Evolutionary conservation across 352 stramenopile species (phyloP), one percentile per base, ranked within the genome.

Genomic region (Globisporangium recalcitrans): DNA sequence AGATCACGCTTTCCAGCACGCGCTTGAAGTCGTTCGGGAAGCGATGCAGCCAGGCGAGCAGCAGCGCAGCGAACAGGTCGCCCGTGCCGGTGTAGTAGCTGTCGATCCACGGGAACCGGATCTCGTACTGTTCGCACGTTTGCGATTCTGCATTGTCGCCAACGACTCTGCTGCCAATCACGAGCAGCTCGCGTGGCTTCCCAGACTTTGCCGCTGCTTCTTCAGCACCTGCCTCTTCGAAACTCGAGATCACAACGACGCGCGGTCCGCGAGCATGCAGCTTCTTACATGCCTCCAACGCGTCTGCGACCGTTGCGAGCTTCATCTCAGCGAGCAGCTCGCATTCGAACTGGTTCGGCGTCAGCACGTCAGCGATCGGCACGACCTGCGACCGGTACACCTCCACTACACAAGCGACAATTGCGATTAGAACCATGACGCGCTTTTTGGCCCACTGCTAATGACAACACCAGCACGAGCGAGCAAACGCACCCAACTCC

Each of bases 291-390:
- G 82, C 86, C 2, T 29, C 40, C 21, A 89, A 73, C 16, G 82
- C 84, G 31, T 93, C 82, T 8, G 74, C 58, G n/a, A 93, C 78
- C 0, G 74, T 87, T 5, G 65, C 69, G 27, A 95, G 72, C 62
- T 83, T 72, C 70, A 86, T 87, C 51, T 88, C 71, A 0, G 86
- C 84, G 34, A 95, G 72, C 42, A 91, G 55, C 53, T 95, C 86
- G 42, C 84, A 92, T 60, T 95, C 86, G 44, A 90, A 95, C 58
- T 95, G 86, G 67, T 93, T 95, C 8, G 85, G 85, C 47, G 86
- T 93, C 42, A 95, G 69, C 52, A 95, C 85, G 62, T 91, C 79
- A 14, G 81, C 87, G 71, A 93, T 89, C 52, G 84, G 85, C 38
- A 95, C 60, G 46, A 95, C 78, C 55, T 85, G 75, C 31, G 75